Evolutionary conservation across 805 yeast species (phyloP).

Genomic region (Kodamaea fukazawae): DNA sequence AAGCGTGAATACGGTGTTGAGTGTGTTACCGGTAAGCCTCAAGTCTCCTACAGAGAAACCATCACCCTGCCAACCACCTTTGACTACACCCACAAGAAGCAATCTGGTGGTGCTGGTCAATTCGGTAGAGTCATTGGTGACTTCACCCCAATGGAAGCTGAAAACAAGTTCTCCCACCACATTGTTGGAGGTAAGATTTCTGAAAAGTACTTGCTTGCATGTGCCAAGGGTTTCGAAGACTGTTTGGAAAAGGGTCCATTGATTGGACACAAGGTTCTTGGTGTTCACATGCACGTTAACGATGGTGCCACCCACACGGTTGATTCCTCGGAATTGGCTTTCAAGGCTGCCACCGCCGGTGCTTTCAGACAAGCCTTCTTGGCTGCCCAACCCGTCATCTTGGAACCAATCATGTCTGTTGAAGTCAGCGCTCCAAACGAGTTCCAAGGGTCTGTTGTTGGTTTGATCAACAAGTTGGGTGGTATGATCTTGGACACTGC

Average conservation of each 20-base stretch:
- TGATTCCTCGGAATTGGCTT: conserved; percentile 94
- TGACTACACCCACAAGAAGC: conserved; percentile 96
- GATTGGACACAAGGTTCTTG: conserved; percentile 90
- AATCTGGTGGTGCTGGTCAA: conserved; percentile 99
- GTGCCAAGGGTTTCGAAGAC: conserved; percentile 94
- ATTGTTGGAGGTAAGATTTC: conserved; percentile 97
- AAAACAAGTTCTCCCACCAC: conserved; percentile 76
- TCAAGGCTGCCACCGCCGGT: conserved; percentile 85
- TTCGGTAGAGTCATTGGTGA: conserved; percentile 94
- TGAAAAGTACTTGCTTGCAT: conserved; percentile 90
- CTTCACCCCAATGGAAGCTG: conserved; percentile 60
- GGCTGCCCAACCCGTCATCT: conserved; percentile 77
- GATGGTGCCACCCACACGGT: conserved; percentile 98
- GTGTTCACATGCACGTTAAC: conserved; percentile 87
- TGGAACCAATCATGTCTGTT: conserved; percentile 96
- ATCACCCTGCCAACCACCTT: conserved; percentile 69
- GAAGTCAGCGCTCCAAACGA: conserved; percentile 93
- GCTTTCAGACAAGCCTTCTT: conserved; percentile 92
- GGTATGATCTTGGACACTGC: conserved; percentile 94
- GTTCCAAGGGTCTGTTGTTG: conserved; percentile 92
- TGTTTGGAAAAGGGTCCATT: conserved; percentile 95
- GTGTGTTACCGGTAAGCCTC: conserved; percentile 94
- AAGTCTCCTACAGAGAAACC: conserved; percentile 96
- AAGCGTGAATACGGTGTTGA: conserved; percentile 95
- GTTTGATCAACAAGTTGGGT: conserved; percentile 83